phyloP scores from a whole-genome alignment of 441 rosid genomes.

The Euphorbia schlechtendalii region DNA sequence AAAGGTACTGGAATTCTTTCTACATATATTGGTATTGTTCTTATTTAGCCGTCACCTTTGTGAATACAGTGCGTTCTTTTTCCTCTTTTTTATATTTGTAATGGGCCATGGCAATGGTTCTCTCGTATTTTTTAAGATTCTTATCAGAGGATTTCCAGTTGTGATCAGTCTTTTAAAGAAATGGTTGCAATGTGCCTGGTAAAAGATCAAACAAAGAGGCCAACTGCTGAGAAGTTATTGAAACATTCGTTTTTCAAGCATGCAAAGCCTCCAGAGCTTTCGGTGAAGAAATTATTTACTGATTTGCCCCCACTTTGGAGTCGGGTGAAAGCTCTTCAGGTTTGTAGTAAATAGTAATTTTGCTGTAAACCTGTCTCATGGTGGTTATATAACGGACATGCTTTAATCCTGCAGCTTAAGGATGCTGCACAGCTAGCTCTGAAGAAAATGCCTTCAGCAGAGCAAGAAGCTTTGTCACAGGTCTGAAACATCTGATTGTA shows the following conservation, averaged over 20 bases:
- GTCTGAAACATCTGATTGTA: constrained; percentile 29
- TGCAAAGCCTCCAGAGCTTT: constrained; percentile 81
- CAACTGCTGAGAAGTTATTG: constrained; percentile 89
- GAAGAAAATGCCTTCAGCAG: constrained; percentile 89
- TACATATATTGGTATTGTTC: constrained; percentile 22
- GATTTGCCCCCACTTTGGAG: constrained; percentile 85
- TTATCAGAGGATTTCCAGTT: constrained; percentile 84
- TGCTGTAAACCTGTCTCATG: constrained; percentile 11
- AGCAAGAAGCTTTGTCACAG: constrained; percentile 91
- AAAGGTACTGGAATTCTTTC: constrained; percentile 88
- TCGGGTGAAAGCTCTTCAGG: constrained; percentile 96
- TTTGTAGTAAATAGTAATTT: constrained; percentile 31
- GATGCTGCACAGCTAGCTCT: constrained; percentile 92
- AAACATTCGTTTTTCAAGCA: constrained; percentile 89
- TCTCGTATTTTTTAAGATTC: constrained; percentile 39
- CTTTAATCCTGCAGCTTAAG: constrained; percentile 57
- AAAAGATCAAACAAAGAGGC: constrained; percentile 98
- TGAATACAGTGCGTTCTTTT: constrained; percentile 5
- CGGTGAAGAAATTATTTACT: constrained; percentile 68
- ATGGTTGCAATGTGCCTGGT: constrained; percentile 99
- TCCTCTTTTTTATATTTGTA: constrained; percentile 4
- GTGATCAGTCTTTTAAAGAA: constrained; percentile 99
- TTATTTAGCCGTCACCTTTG: background rate
- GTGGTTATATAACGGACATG: constrained; percentile 17
- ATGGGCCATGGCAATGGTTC: constrained; percentile 7